A percentile compares a stretch with the other conserved stretches of the same genome.
These are phyloP conservation scores for Panicum hallii DNA, from an alignment of 202 grass and related monocot species.

Conservation along the genomic window DNA sequence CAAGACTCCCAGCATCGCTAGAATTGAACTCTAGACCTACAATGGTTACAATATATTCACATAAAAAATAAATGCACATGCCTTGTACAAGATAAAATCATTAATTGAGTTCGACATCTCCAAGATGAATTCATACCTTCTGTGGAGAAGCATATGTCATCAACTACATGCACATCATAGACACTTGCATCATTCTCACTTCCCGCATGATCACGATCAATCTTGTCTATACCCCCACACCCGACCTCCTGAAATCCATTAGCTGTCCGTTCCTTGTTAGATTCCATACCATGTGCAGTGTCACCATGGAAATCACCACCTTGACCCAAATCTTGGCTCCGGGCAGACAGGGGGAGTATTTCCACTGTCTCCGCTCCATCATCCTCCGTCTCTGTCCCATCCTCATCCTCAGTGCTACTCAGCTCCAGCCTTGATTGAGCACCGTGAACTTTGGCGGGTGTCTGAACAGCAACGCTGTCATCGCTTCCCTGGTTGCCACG, in stretches of 20 bases:
- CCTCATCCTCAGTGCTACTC: constrained; percentile 39
- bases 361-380: constrained; percentile 52
- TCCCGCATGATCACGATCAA: constrained; percentile 30
- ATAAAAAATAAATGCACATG: background rate
- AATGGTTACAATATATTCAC: background rate
- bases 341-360: constrained; percentile 38
- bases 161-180: constrained; percentile 89
- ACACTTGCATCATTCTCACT: constrained; percentile 61
- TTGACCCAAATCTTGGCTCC: constrained; percentile 45
- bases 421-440: constrained; percentile 26
- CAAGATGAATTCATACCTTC: constrained; percentile 40
- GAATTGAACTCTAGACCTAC: background rate
- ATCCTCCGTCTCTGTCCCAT: constrained; percentile 44
- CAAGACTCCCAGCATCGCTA: background rate
- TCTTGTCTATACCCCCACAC: constrained; percentile 38
- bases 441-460: background rate
- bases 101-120: constrained; percentile 4
- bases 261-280: constrained; percentile 35
- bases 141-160: constrained; percentile 53
- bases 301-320: constrained; percentile 42
- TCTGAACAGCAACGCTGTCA: background rate
- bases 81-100: constrained; percentile 10
- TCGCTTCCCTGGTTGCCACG: constrained; percentile 11
- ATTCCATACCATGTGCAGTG: constrained; percentile 44
- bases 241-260: constrained; percentile 44